Evolutionary conservation across 768 basidiomycete genomes (phyloP).

Genomic region (Suillus weaverae): DNA sequence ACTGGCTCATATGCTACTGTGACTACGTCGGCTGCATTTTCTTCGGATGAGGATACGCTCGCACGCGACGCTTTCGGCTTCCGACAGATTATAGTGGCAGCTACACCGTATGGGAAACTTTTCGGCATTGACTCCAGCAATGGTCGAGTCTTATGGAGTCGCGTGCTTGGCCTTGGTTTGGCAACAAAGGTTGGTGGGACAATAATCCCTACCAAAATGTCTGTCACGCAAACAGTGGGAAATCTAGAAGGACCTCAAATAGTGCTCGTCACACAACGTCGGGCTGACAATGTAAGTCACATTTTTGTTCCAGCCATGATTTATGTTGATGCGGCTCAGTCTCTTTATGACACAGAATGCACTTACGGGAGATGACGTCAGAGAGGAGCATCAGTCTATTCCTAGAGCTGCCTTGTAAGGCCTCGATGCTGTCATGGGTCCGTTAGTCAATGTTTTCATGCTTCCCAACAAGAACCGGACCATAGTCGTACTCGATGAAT

Average conservation of each 20-base stretch:
- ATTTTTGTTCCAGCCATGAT: background rate
- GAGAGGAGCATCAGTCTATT: slow-evolving; percentile 12
- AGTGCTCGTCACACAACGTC: slow-evolving; percentile 60
- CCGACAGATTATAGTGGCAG: slow-evolving; percentile 76
- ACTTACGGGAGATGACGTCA: slow-evolving; percentile 68
- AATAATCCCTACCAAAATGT: slow-evolving; percentile 62
- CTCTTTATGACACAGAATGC: slow-evolving; percentile 68
- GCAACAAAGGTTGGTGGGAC: slow-evolving; percentile 55
- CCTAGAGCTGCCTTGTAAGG: slow-evolving; percentile 52
- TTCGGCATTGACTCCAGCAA: slow-evolving; percentile 81
- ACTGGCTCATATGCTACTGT: slow-evolving; percentile 64
- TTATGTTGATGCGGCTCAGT: slow-evolving; percentile 33
- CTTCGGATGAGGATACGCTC: slow-evolving; percentile 38
- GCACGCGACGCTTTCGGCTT: slow-evolving; percentile 84
- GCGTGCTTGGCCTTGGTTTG: slow-evolving; percentile 73
- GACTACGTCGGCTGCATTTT: slow-evolving; percentile 23
- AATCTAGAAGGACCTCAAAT: slow-evolving; percentile 53
- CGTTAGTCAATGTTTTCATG: slow-evolving; percentile 58
- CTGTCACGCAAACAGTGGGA: slow-evolving; percentile 46
- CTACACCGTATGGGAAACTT: slow-evolving; percentile 70
- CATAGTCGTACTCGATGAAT: slow-evolving; percentile 72
- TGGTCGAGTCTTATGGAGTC: slow-evolving; percentile 79
- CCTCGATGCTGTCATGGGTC: slow-evolving; percentile 58
- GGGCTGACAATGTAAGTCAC: slow-evolving; percentile 57
- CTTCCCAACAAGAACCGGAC: slow-evolving; percentile 47